Percentiles rank a stretch among this genome's conserved stretches.
phyloP scores from a whole-genome alignment of 495 filamentous ascomycete genomes.

The Neurospora terricola region DNA sequence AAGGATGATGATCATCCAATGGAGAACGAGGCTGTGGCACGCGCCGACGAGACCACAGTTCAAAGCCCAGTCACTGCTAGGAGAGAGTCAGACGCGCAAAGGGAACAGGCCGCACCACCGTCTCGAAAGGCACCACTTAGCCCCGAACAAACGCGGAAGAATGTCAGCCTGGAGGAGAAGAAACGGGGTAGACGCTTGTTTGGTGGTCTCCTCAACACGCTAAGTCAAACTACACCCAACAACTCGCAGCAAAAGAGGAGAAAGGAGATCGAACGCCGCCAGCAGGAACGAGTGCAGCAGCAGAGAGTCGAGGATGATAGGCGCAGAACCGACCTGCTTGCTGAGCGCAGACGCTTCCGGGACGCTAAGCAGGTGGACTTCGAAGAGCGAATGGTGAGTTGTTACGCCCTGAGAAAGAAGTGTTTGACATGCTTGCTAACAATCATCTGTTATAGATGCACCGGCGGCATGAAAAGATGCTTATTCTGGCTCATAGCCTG shows the following conservation, averaged over 20 bases:
- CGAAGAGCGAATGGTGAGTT: constrained; percentile 65
- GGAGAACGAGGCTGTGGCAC: neutral
- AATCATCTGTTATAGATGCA: constrained; percentile 53
- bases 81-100: neutral
- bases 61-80: neutral
- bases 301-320: constrained; percentile 59
- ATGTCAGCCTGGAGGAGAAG: constrained; percentile 62
- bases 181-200: constrained; percentile 84
- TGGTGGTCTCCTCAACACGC: constrained; percentile 75
- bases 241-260: constrained; percentile 56
- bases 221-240: constrained; percentile 67
- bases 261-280: constrained; percentile 81
- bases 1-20: neutral
- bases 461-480: constrained; percentile 61
- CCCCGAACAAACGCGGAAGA: constrained; percentile 20
- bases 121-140: constrained; percentile 3
- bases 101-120: neutral
- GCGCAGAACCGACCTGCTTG: constrained; percentile 50
- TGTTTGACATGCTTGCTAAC: neutral
- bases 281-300: constrained; percentile 70
- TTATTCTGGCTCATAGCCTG: constrained; percentile 64
- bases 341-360: constrained; percentile 48
- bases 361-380: constrained; percentile 64
- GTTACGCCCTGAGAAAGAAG: neutral
- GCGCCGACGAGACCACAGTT: neutral